Evolutionary conservation across 768 basidiomycete genomes (phyloP).

Genomic region (Lepiota venenata): DNA sequence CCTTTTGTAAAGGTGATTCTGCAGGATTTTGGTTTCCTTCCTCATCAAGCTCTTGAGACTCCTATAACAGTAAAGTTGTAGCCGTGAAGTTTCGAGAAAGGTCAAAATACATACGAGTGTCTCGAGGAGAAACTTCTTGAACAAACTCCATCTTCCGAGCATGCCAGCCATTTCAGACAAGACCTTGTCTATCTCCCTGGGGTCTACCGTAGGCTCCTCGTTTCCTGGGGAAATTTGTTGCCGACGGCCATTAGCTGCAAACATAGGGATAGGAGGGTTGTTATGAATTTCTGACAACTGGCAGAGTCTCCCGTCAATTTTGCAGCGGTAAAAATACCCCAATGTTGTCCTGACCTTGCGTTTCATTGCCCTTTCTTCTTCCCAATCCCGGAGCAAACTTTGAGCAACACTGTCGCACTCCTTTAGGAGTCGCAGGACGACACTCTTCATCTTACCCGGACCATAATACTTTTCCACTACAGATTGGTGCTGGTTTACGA

Average conservation of each 20-base stretch:
- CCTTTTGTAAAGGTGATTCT: not conserved
- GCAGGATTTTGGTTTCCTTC: constrained; percentile 7
- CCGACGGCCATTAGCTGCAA: constrained; percentile 25
- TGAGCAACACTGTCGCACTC: constrained; percentile 87
- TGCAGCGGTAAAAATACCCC: too few species aligned
- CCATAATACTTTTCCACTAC: constrained; percentile 99
- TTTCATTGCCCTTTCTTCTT: constrained; percentile 82
- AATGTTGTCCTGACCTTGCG: constrained; percentile 53
- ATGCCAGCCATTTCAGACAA: constrained; percentile 88
- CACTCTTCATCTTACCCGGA: constrained; percentile 76
- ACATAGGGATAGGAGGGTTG: constrained; percentile 34
- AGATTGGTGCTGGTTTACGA: constrained; percentile 96
- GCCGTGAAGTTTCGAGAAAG: not conserved
- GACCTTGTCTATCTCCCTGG: constrained; percentile 87
- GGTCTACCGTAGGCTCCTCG: constrained; percentile 67
- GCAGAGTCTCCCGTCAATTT: not conserved
- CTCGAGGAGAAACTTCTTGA: constrained; percentile 82
- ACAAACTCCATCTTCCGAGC: constrained; percentile 89
- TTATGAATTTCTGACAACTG: constrained; percentile 47
- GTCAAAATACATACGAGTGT: constrained; percentile 51
- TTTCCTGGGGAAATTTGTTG: constrained; percentile 22
- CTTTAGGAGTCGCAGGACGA: constrained; percentile 70
- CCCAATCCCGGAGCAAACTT: constrained; percentile 79
- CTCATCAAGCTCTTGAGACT: constrained; percentile 10
- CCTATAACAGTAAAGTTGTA: not conserved